A percentile compares a stretch with the other conserved stretches of the same genome.
These are phyloP conservation scores for Pythium apleroticum DNA, from an alignment of 352 stramenopile species.

Conservation along the genomic window DNA sequence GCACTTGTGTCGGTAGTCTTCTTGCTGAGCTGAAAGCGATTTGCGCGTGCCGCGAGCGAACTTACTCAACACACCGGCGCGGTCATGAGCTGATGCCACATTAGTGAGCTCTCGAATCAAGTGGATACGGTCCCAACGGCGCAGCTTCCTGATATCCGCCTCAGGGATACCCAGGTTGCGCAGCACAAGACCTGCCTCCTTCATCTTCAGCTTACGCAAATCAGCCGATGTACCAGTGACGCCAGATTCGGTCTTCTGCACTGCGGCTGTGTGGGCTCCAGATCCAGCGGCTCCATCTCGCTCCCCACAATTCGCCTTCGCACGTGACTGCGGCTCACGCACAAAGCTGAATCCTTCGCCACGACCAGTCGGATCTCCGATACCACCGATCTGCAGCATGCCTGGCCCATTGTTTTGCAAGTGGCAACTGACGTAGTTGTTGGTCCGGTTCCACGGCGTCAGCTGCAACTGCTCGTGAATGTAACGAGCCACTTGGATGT, in stretches of 20 bases:
- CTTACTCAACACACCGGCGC: slow-evolving; percentile 72
- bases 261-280: slow-evolving; percentile 50
- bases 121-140: slow-evolving; percentile 81
- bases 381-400: slow-evolving; percentile 77
- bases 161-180: slow-evolving; percentile 76
- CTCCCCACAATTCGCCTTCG: slow-evolving; percentile 80
- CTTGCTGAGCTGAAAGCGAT: slow-evolving; percentile 75
- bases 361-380: slow-evolving; percentile 79
- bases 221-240: slow-evolving; percentile 83
- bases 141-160: slow-evolving; percentile 81
- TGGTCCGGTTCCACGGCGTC: slow-evolving; percentile 83
- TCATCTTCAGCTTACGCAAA: slow-evolving; percentile 88
- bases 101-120: slow-evolving; percentile 80
- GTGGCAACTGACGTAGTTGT: slow-evolving; percentile 87
- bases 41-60: slow-evolving; percentile 79
- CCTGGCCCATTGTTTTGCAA: slow-evolving; percentile 81
- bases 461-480: slow-evolving; percentile 79
- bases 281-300: slow-evolving; percentile 44
- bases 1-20: slow-evolving; percentile 86
- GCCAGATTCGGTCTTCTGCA: slow-evolving; percentile 73
- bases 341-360: slow-evolving; percentile 88
- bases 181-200: slow-evolving; percentile 75
- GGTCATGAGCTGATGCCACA: slow-evolving; percentile 61
- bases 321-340: slow-evolving; percentile 67
- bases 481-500: slow-evolving; percentile 81